These are phyloP conservation scores for Hypomyces perniciosus DNA, from an alignment of 2,329 filamentous ascomycete genomes.

Conservation along the genomic window DNA sequence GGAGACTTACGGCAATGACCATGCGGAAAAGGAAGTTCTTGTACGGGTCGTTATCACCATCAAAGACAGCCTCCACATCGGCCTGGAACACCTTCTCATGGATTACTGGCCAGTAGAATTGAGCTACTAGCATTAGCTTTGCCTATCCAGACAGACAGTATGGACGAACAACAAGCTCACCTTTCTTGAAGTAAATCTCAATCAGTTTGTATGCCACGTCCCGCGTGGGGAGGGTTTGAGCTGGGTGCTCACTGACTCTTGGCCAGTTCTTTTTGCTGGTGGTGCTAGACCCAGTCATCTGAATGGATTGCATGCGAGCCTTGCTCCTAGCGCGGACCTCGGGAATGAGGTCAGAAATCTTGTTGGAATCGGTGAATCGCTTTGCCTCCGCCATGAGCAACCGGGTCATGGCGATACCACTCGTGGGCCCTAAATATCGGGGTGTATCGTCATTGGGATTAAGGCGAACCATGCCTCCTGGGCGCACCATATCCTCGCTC, in stretches of 20 bases:
- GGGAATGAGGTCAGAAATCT: slow-evolving; percentile 86
- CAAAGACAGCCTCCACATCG: slow-evolving; percentile 76
- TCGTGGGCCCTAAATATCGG: slow-evolving; percentile 87
- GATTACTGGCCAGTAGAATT: slow-evolving; percentile 79
- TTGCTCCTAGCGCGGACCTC: slow-evolving; percentile 57
- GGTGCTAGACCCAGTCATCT: slow-evolving; percentile 44
- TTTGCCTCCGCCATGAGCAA: slow-evolving; percentile 96
- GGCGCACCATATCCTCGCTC: slow-evolving; percentile 79
- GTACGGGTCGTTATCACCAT: slow-evolving; percentile 68
- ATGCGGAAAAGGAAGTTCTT: slow-evolving; percentile 85
- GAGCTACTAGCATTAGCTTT: slow-evolving; percentile 48
- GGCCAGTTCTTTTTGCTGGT: slow-evolving; percentile 80
- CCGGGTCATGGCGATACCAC: slow-evolving; percentile 90
- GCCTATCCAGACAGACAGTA: neutral
- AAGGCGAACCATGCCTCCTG: slow-evolving; percentile 77
- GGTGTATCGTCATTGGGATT: slow-evolving; percentile 79
- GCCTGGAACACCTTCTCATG: slow-evolving; percentile 74
- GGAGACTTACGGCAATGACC: slow-evolving; percentile 90
- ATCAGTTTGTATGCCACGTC: slow-evolving; percentile 72
- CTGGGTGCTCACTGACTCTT: slow-evolving; percentile 79
- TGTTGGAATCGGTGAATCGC: slow-evolving; percentile 82
- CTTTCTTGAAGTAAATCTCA: slow-evolving; percentile 79
- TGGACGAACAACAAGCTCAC: slow-evolving; percentile 37
- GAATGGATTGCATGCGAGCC: slow-evolving; percentile 53
- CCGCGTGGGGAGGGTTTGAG: slow-evolving; percentile 66